Base-by-base conservation (phyloP, 257 asterid genomes). In the Fraxinus pennsylvanica region DNA sequence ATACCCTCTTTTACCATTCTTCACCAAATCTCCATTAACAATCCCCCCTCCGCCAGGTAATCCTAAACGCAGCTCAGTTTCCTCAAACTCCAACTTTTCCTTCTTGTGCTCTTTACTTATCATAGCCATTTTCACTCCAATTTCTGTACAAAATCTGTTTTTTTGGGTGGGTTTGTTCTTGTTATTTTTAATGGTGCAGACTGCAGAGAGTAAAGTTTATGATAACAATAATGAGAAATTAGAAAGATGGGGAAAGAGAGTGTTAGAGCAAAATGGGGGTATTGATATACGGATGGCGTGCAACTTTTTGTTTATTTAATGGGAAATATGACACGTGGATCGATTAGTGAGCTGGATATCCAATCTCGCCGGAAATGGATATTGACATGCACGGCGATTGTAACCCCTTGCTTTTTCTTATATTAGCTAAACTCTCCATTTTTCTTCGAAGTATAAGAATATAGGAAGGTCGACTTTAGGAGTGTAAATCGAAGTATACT, bases 1-100 rank as follows among this genome's bases (percentile, higher is more conserved):
- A 47, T 65, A 84, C 3, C 77, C 77, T 75, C 87, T 67, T 71
- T 84, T 81, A 27, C 85, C 77, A 72, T 59, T 65, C 45, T 29
- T 68, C 10, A 27, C 15, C 35, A 27, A 10, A 9, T 45, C 79
- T 27, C 12, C 32, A 30, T 43, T 36, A 43, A n/a, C 69, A 61
- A 45, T 79, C 30, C 35, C 82, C 8, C 84, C 74, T 27, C 74
- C 86, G 15, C 81, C 74, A 0, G 85, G 79, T 36, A 84, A 68
- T 10, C 83, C 85, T 43, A 84, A 67, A 52, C 79, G 68, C 59
- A 81, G 67, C 77, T 81, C 85, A 9, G 83, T 84, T 80, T 77
- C 84, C 25, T 84, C 82, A 63, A 80, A 74, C 36, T 72, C 72
- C 35, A 81, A 12, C 74, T 39, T 83, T 19, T 33, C 52, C 35